Evolutionary conservation across 192 early-diverging fungal genomes (phyloP), one percentile per base, ranked within the genome.

Genomic region (Lobulomyces angularis): DNA sequence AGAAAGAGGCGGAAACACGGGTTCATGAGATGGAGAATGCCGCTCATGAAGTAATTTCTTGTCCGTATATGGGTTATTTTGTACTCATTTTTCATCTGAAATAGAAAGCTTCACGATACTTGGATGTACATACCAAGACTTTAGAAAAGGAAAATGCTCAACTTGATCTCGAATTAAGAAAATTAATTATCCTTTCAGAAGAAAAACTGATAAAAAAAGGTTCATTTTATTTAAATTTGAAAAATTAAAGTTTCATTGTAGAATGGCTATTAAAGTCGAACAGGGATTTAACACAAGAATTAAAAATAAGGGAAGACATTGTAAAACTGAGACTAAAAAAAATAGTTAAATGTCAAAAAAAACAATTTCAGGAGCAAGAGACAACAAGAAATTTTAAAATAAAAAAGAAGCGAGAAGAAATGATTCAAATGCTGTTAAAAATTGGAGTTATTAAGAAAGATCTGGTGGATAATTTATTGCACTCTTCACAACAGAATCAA

Each of bases 11-110:
- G n/a, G 69, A 71, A 21, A 23, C 36, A 0, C 67, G 59, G 41
- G 68, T 71, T 36, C 33, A 41, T 20, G 45, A 41, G 26, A 71
- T 71, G 69, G 69, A 71, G 43, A 41, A 43, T 24, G 69, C 69
- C 1, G 69, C 69, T 9, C 61, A 71, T 19, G 69, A 68, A 31
- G 60, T 62, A 27, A 8, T 20, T 24, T 6, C 25, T 32, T 41
- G 21, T 14, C 12, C 9, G 17, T 24, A 8, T 27, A 8, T 24
- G 9, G 5, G 8, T 8, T 24, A 16, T 46, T 48, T 48, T 16
- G 19, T 8, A 21, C 17, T 5, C 14, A 5, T 3, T 49, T 14
- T 8, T 21, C 48, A 8, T 3, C 5, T 8, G 9, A 6, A 7
- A 38, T 29, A 62, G 51, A 71, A 68, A 48, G 69, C 69, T 3